Base-by-base conservation (phyloP, 2,329 filamentous ascomycete genomes). In the Escovopsis weberi region DNA sequence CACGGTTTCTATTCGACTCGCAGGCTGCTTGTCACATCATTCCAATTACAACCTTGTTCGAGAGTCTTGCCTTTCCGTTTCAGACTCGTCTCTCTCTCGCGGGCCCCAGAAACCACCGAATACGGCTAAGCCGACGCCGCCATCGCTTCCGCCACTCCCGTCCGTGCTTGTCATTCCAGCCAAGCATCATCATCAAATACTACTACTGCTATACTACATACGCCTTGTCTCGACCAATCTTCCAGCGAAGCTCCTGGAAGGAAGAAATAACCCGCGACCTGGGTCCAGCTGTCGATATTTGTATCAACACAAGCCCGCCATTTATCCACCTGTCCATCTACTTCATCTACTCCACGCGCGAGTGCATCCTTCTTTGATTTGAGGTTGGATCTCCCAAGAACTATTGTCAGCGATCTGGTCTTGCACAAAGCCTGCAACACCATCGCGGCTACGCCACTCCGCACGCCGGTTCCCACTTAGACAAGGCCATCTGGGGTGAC, bases 81-180 rank as follows among this genome's bases (percentile, higher is more conserved):
- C 30, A n/a, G 28, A 33, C 7, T 4, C 8, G 23, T 40, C 36
- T 32, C 37, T 39, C 30, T 33, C 35, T 26, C 19, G 30, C 6
- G 35, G 34, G 18, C 11, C 36, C 38, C 30, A 43, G 41, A 38
- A 35, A n/a, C 36, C 37, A 43, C 37, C 41, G 19, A 43, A 39
- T 38, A 43, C 41, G 41, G 41, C 37, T 38, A 43, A 43, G 37
- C 26, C 36, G 33, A 26, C 41, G 38, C 34, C 41, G n/a, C 41
- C 36, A 43, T 33, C 41, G 38, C 41, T 33, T 43, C 41, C 41
- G 41, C 41, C 41, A 43, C 41, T 38, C 41, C 41, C 41, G 41
- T 38, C 36, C 38, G 38, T 36, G 41, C 37, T 43, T 11, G 36
- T 26, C 41, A 43, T 43, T 43, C 41, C 41, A 43, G 30, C 32